These are phyloP conservation scores for Mycocentrospora acerina DNA, from an alignment of 2,329 filamentous ascomycete genomes.

Conservation along the genomic window DNA sequence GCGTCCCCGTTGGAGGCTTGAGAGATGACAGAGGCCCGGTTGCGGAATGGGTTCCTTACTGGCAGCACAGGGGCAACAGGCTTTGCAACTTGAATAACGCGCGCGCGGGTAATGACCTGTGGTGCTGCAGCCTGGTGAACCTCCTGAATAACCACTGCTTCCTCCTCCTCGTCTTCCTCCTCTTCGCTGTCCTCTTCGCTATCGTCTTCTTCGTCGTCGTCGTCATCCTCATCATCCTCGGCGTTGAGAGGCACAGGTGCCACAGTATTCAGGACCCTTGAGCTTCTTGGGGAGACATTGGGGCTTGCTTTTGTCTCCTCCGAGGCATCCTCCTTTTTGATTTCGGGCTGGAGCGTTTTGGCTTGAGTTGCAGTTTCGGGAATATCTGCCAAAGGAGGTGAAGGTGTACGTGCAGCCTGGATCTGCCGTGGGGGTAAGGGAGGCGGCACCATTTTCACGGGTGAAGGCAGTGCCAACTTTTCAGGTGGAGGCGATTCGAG, in stretches of 20 bases:
- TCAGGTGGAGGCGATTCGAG: conserved; percentile 40
- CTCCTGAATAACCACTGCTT: conserved; percentile 70
- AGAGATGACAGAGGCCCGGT: conserved; percentile 38
- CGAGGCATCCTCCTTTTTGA: conserved; percentile 4
- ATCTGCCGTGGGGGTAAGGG: conserved; percentile 25
- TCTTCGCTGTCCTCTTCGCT: conserved; percentile 50
- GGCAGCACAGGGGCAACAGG: conserved; percentile 76
- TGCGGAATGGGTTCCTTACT: conserved; percentile 67
- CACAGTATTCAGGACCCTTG: conserved; percentile 39
- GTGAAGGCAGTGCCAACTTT: conserved; percentile 21
- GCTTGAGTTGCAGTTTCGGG: conserved; percentile 33
- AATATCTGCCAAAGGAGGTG: conserved; percentile 36
- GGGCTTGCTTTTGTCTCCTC: conserved; percentile 15
- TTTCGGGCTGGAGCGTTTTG: conserved; percentile 14
- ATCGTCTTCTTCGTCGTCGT: conserved; percentile 45
- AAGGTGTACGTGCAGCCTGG: conserved; percentile 17
- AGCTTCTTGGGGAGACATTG: conserved; percentile 22
- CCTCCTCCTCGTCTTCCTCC: conserved; percentile 48
- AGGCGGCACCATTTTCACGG: conserved; percentile 23
- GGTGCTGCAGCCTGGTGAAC: conserved; percentile 65
- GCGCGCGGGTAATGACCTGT: conserved; percentile 71
- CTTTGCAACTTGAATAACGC: conserved; percentile 83
- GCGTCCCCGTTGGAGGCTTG: conserved; percentile 28
- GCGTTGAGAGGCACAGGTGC: conserved; percentile 44
- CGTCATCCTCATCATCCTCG: not conserved